These are phyloP conservation scores for Kappamyces sp. DNA, from an alignment of 192 early-diverging fungal species.

Conservation along the genomic window DNA sequence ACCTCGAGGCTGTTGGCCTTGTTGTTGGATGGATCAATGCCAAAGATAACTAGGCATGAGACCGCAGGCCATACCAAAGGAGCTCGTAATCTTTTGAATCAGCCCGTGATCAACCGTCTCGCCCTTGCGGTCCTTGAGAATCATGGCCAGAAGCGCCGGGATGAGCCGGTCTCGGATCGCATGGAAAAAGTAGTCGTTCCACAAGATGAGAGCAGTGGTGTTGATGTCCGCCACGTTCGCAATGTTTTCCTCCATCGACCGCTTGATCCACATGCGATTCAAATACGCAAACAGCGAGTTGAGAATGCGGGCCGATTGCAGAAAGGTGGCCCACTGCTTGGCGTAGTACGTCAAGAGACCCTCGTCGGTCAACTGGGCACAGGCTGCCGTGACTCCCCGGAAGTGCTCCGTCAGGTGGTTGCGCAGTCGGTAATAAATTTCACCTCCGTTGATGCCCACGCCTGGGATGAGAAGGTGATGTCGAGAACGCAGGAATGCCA, in stretches of 20 bases:
- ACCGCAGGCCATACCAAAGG: constrained; percentile 61
- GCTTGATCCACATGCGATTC: constrained; percentile 95
- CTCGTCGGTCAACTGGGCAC: constrained; percentile 1
- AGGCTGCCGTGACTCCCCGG: background rate
- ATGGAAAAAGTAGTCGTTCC: constrained; percentile 76
- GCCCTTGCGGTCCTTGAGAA: constrained; percentile 78
- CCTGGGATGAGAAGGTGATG: too few species aligned
- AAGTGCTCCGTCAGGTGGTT: background rate
- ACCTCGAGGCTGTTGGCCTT: constrained; percentile 76
- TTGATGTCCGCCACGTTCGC: constrained; percentile 87
- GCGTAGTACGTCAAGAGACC: constrained; percentile 3
- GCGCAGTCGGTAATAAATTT: background rate
- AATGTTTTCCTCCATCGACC: constrained; percentile 90
- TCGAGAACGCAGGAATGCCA: too few species aligned
- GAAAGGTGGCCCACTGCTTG: background rate
- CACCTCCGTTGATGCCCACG: too few species aligned
- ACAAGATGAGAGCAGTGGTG: constrained; percentile 77
- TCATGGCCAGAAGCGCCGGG: constrained; percentile 69
- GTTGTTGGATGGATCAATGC: constrained; percentile 73
- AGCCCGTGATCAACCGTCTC: constrained; percentile 82
- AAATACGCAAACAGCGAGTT: constrained; percentile 56
- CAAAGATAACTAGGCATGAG: constrained; percentile 59
- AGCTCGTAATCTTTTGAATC: constrained; percentile 84
- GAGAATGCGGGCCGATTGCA: background rate
- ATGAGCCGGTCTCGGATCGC: constrained; percentile 20